Conservation (phyloP, 352 stramenopile species). For the Pythium vanterpoolii region DNA sequence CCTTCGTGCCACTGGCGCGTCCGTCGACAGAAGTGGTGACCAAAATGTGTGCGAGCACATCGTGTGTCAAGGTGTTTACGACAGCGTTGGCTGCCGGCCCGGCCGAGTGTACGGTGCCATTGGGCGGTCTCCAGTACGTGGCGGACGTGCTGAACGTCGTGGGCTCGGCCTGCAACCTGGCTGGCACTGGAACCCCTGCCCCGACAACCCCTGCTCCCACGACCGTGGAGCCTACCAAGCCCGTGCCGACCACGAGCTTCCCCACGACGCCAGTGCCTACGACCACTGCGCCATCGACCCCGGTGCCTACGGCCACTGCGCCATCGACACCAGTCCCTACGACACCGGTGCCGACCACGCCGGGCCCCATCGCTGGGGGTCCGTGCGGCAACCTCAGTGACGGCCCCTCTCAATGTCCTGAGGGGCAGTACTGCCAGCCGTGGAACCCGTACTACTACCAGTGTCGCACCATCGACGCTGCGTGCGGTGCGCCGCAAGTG, state of each 20-base stretch:
- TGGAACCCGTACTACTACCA: slow-evolving; percentile 47
- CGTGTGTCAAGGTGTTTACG: slow-evolving; percentile 19
- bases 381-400: slow-evolving; percentile 5
- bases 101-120: slow-evolving; percentile 11
- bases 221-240: not conserved
- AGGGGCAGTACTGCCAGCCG: slow-evolving; percentile 41
- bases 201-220: slow-evolving; percentile 6
- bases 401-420: not conserved
- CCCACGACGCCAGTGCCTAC: not conserved
- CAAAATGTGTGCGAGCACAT: slow-evolving; percentile 24
- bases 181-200: not conserved
- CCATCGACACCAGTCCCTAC: not conserved
- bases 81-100: slow-evolving; percentile 7
- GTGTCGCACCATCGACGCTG: slow-evolving; percentile 26
- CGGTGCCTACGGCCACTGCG: not conserved
- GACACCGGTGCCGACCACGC: not conserved
- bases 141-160: slow-evolving; percentile 14
- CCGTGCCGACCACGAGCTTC: not conserved
- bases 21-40: slow-evolving; percentile 10
- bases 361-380: not conserved
- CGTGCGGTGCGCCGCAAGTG: slow-evolving; percentile 9
- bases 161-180: slow-evolving; percentile 11
- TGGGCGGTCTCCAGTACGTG: slow-evolving; percentile 11
- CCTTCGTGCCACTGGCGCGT: slow-evolving; percentile 23
- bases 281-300: not conserved